Percentiles rank a stretch among this genome's conserved stretches.
phyloP scores from a whole-genome alignment of 495 filamentous ascomycete genomes.

The Aspergillus indologenus region DNA sequence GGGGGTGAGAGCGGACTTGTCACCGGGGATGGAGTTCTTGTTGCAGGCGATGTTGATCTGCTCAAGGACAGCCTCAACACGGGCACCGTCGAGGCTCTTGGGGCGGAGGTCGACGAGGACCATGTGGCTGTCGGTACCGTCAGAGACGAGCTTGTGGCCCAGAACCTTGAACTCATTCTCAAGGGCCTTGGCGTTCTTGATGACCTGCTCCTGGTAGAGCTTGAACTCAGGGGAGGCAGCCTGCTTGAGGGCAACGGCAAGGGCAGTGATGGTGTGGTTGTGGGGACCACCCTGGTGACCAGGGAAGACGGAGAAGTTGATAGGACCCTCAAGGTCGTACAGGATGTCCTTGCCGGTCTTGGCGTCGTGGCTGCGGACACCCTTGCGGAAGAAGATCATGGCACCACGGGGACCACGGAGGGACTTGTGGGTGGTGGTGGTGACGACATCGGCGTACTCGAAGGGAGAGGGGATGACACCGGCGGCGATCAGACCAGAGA shows the following conservation, averaged over 20 bases:
- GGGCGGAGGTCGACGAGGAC: slow-evolving; percentile 49
- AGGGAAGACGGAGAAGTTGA: slow-evolving; percentile 99
- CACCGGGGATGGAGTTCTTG: slow-evolving; percentile 98
- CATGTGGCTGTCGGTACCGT: slow-evolving; percentile 98
- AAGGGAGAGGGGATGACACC: slow-evolving; percentile 95
- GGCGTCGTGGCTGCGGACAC: slow-evolving; percentile 79
- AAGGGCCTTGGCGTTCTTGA: slow-evolving; percentile 46
- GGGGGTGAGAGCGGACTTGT: slow-evolving; percentile 95
- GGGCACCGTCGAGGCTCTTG: slow-evolving; percentile 54
- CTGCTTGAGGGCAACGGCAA: slow-evolving; percentile 96
- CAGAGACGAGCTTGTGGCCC: slow-evolving; percentile 72
- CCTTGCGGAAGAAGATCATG: slow-evolving; percentile 99
- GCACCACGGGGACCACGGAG: slow-evolving; percentile 97
- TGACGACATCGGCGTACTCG: slow-evolving; percentile 91
- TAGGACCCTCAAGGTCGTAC: slow-evolving; percentile 92
- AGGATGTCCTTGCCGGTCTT: slow-evolving; percentile 87
- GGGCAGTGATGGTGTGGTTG: slow-evolving; percentile 99
- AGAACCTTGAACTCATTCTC: slow-evolving; percentile 26
- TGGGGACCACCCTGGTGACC: slow-evolving; percentile 99
- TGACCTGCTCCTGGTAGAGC: slow-evolving; percentile 89
- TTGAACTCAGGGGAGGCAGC: slow-evolving; percentile 91
- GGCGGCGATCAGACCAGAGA: slow-evolving; percentile 91
- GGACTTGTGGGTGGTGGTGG: slow-evolving; percentile 99
- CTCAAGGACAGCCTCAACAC: slow-evolving; percentile 94
- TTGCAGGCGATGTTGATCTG: slow-evolving; percentile 98